Evolutionary conservation across 176 grass and related monocot genomes (phyloP).

Genomic region (sorghum (Sorghum bicolor)): DNA sequence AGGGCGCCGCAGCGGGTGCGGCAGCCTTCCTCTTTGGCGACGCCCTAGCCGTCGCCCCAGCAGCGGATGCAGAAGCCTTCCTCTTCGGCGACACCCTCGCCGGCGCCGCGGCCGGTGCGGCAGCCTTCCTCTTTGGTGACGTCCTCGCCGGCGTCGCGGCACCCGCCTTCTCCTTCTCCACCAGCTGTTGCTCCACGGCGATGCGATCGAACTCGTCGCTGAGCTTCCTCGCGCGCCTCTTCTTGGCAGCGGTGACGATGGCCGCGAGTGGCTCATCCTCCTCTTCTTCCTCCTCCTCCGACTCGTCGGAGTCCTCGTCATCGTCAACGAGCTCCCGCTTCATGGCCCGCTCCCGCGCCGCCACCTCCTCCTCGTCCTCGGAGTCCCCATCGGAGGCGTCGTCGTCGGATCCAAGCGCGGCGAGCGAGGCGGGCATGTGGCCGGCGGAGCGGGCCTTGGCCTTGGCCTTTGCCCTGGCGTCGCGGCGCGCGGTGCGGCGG

Average conservation of each 20-base stretch:
- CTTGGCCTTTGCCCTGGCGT: conserved; percentile 10
- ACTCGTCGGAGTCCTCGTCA: background rate
- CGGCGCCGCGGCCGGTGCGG: conserved; percentile 20
- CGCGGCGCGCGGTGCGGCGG: conserved; percentile 37
- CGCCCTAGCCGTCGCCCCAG: conserved; percentile 25
- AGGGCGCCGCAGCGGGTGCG: background rate
- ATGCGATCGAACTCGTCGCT: conserved; percentile 67
- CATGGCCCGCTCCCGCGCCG: conserved; percentile 19
- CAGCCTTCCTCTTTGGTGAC: conserved; percentile 19
- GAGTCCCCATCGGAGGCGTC: background rate
- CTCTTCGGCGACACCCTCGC: background rate
- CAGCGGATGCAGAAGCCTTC: conserved; percentile 2
- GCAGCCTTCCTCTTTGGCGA: conserved; percentile 43
- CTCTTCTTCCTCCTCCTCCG: conserved; percentile 3
- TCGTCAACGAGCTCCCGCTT: conserved; percentile 6
- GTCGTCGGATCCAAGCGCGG: conserved; percentile 35
- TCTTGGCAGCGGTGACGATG: conserved; percentile 46
- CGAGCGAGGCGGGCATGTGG: conserved; percentile 34
- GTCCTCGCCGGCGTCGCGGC: conserved; percentile 25
- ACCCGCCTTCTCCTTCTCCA: background rate
- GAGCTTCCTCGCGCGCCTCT: conserved; percentile 59
- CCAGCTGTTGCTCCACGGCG: conserved; percentile 27
- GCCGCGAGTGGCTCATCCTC: conserved; percentile 17
- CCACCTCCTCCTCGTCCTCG: conserved; percentile 35
- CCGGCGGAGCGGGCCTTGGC: background rate